Conservation (phyloP, 306 rosid species). For the Begonia loranthoides region DNA sequence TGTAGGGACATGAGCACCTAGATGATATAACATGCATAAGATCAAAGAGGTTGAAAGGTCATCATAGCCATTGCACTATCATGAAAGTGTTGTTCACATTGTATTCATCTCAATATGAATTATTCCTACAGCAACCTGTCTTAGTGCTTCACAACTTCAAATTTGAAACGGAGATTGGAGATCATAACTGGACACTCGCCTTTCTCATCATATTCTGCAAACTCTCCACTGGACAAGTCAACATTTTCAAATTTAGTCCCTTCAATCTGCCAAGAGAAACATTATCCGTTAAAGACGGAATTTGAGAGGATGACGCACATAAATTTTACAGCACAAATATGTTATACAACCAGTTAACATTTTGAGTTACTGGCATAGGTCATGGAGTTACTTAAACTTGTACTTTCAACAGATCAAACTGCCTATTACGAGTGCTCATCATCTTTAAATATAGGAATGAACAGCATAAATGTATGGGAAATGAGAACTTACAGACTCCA, state of each 20-base stretch:
- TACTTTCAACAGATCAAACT: background rate
- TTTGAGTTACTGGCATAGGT: too few relatives aligned
- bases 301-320: background rate
- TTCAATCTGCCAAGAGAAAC: slow-evolving; percentile 29
- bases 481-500: slow-evolving; percentile 58
- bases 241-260: slow-evolving; percentile 66
- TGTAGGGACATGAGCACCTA: too few relatives aligned
- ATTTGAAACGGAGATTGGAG: slow-evolving; percentile 43
- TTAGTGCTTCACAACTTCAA: slow-evolving; percentile 44
- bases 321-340: background rate
- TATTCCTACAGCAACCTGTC: too few relatives aligned
- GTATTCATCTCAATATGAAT: too few relatives aligned
- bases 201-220: slow-evolving; percentile 77
- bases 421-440: background rate
- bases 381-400: background rate
- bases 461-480: background rate
- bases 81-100: too few relatives aligned
- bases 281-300: background rate
- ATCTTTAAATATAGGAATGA: background rate
- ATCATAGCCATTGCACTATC: too few relatives aligned
- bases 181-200: slow-evolving; percentile 85
- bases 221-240: slow-evolving; percentile 66
- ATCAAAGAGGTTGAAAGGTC: too few relatives aligned
- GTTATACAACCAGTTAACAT: background rate
- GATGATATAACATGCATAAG: too few relatives aligned